These are phyloP conservation scores for Zygnema cylindricum DNA, from an alignment of 139 green algal species.

Conservation along the genomic window DNA sequence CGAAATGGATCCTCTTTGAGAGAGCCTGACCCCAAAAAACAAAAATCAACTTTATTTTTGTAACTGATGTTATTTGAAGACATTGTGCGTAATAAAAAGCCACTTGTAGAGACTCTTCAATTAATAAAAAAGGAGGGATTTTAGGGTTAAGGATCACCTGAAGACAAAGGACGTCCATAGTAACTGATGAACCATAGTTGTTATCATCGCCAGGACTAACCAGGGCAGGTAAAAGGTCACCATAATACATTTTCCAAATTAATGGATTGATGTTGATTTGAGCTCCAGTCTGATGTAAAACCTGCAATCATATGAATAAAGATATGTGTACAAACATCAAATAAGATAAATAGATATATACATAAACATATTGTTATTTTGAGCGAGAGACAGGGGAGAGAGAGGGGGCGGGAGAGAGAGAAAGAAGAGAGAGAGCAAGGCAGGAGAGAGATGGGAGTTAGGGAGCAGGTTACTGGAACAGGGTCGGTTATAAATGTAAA, in stretches of 20 bases:
- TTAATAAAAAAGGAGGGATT: background rate
- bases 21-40: constrained; percentile 80
- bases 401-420: too few relatives aligned
- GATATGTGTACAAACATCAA: background rate
- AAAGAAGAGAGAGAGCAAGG: too few relatives aligned
- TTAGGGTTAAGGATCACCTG: constrained; percentile 33
- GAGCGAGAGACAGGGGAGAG: background rate
- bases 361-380: background rate
- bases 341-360: background rate
- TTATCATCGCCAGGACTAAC: constrained; percentile 82
- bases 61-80: too few relatives aligned
- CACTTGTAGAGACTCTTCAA: background rate
- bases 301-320: constrained; percentile 31
- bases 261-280: constrained; percentile 90
- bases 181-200: constrained; percentile 92
- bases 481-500: too few relatives aligned
- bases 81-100: background rate
- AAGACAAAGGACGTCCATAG: constrained; percentile 79
- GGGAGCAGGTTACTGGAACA: too few relatives aligned
- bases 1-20: constrained; percentile 97
- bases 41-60: too few relatives aligned
- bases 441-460: too few relatives aligned
- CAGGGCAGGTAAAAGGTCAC: constrained; percentile 68
- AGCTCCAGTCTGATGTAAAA: constrained; percentile 71
- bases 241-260: constrained; percentile 89